Base-by-base conservation (phyloP, 108 stramenopile genomes). In the Skeletonema costatum region DNA sequence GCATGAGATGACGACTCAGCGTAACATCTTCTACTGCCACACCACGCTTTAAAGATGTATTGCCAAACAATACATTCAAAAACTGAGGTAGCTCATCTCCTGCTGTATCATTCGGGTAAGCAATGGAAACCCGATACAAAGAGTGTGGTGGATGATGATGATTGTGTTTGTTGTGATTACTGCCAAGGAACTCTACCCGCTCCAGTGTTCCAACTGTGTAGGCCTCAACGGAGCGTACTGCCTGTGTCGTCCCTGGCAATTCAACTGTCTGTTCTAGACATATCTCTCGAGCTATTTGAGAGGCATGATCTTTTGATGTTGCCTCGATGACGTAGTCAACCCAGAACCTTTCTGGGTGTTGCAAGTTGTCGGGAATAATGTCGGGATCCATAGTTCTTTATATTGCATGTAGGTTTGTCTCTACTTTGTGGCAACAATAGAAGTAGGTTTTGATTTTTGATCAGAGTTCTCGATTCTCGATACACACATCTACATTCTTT, bases 221-320 rank as follows among this genome's bases (percentile, higher is more conserved):
- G 6, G 19, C 68, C 42, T 77, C 77, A 3, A 77, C 77, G 16
- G 58, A 29, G 41, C 58, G 70, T 12, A 77, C 77, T 16, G 62
- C 56, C 7, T 69, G 32, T 8, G 59, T 63, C 4, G 35, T 11
- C 11, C 77, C 77, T 32, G 77, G 77, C 29, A 77, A 56, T 32
- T 77, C 77, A 3, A 77, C 77, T 3, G 77, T 77, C 66, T 77
- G 77, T 42, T 77, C 77, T 14, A 77, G 64, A 21, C 77, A 77
- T 50, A 77, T 48, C 58, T 77, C 77, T 8, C 75, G 39, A 5
- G 67, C 75, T 8, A 68, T 17, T 6, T 32, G 13, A 44, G 42
- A 44, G 14, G 66, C 75, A 21, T 68, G 53, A 31, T 46, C 60
- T 30, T 46, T 58, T 25, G 77, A 70, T 16, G 62, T 19, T 0